Conservation (phyloP, 1,284 basidiomycete genomes). For the Cystobasidium sp. region DNA sequence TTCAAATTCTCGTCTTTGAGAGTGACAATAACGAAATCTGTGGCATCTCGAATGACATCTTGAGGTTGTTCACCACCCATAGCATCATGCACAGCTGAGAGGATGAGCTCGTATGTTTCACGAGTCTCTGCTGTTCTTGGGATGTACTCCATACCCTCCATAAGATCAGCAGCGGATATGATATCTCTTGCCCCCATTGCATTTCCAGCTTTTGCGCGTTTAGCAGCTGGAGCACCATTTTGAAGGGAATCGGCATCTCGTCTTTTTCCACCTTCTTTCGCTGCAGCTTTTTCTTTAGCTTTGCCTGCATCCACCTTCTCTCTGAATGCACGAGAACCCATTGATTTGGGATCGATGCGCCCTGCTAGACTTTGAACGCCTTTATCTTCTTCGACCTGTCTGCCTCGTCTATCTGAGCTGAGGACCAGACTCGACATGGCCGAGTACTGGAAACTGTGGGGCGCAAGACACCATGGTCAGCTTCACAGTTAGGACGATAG, state of each 20-base stretch:
- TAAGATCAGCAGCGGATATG: slow-evolving; percentile 87
- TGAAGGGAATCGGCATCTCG: slow-evolving; percentile 28
- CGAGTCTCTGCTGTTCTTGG: slow-evolving; percentile 92
- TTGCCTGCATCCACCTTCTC: slow-evolving; percentile 88
- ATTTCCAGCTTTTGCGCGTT: slow-evolving; percentile 25
- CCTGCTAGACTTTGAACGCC: slow-evolving; percentile 91
- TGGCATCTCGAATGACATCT: slow-evolving; percentile 91
- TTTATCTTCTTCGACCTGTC: slow-evolving; percentile 91
- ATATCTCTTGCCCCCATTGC: slow-evolving; percentile 73
- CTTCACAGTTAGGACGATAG: neutral
- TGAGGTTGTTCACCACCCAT: slow-evolving; percentile 89
- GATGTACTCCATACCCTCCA: slow-evolving; percentile 89
- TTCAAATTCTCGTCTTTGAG: slow-evolving; percentile 89
- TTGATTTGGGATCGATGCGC: slow-evolving; percentile 84
- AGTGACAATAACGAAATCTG: slow-evolving; percentile 85
- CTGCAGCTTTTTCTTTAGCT: slow-evolving; percentile 67
- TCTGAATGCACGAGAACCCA: slow-evolving; percentile 88
- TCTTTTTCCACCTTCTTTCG: slow-evolving; percentile 52
- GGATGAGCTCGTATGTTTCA: slow-evolving; percentile 91
- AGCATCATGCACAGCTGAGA: slow-evolving; percentile 77
- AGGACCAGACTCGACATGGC: slow-evolving; percentile 54
- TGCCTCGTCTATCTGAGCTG: slow-evolving; percentile 58
- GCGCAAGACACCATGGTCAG: neutral
- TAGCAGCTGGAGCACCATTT: slow-evolving; percentile 51
- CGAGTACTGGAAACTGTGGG: slow-evolving; percentile 47